Evolutionary conservation across 352 stramenopile species (phyloP).

Genomic region (Pythium aphanidermatum): DNA sequence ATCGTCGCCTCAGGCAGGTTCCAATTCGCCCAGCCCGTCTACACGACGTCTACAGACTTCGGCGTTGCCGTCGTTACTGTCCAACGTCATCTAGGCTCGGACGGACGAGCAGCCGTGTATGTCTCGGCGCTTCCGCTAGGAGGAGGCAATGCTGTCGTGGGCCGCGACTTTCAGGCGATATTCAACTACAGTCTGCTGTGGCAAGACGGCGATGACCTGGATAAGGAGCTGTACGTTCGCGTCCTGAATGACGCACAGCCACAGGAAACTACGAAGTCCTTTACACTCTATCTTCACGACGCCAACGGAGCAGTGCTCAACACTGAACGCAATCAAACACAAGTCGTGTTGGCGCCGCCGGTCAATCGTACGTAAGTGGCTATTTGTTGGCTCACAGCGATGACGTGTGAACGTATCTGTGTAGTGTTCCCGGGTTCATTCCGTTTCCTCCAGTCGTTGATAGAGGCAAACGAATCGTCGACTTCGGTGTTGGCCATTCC

Average conservation of each 20-base stretch:
- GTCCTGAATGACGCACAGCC: slow-evolving; percentile 53
- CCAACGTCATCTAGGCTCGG: slow-evolving; percentile 52
- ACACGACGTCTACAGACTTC: slow-evolving; percentile 56
- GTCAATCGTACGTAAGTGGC: slow-evolving; percentile 32
- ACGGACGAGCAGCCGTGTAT: slow-evolving; percentile 57
- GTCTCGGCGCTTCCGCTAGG: slow-evolving; percentile 36
- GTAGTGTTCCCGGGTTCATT: slow-evolving; percentile 49
- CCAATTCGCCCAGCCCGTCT: slow-evolving; percentile 52
- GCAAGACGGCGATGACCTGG: slow-evolving; percentile 62
- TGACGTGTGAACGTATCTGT: too few relatives aligned
- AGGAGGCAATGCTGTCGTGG: slow-evolving; percentile 39
- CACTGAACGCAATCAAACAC: slow-evolving; percentile 30
- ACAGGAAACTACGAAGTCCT: slow-evolving; percentile 43
- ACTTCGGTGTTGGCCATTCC: slow-evolving; percentile 27
- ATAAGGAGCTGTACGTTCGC: slow-evolving; percentile 59
- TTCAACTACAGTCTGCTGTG: slow-evolving; percentile 73
- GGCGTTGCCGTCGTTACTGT: slow-evolving; percentile 49
- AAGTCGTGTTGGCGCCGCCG: slow-evolving; percentile 42
- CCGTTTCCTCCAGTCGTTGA: slow-evolving; percentile 32
- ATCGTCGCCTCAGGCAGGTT: slow-evolving; percentile 34
- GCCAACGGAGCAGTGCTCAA: slow-evolving; percentile 53
- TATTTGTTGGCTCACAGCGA: too few relatives aligned
- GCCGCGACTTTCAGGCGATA: slow-evolving; percentile 43
- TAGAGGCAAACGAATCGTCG: slow-evolving; percentile 28
- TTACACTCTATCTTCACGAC: slow-evolving; percentile 54